A percentile compares a stretch with the other conserved stretches of the same genome.
Conservation (phyloP, 2,329 filamentous ascomycete genomes). For the Aphanocladium album region DNA sequence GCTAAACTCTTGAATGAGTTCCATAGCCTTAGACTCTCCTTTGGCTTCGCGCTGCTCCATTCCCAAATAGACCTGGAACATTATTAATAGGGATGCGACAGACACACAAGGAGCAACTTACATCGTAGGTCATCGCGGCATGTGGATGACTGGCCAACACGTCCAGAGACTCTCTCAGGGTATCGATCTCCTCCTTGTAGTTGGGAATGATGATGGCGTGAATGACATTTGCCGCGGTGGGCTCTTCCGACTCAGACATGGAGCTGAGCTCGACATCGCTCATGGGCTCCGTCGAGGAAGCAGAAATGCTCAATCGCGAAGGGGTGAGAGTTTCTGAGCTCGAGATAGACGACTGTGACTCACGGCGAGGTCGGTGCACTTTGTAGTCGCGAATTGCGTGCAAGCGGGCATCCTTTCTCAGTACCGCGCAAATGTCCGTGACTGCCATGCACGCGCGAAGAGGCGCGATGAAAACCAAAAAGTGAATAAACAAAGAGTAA, state of each 20-base stretch:
- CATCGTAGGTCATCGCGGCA: conserved; percentile 62
- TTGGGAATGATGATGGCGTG: conserved; percentile 68
- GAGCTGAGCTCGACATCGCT: conserved; percentile 44
- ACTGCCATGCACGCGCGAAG: conserved; percentile 58
- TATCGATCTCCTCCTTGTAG: conserved; percentile 69
- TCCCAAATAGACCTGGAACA: conserved; percentile 58
- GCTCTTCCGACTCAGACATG: conserved; percentile 39
- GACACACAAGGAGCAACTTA: no score
- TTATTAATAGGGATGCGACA: background rate
- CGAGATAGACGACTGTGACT: conserved; percentile 50
- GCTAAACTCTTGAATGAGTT: conserved; percentile 57
- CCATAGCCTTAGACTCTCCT: conserved; percentile 56
- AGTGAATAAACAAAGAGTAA: conserved; percentile 61
- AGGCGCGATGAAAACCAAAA: conserved; percentile 59
- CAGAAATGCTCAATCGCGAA: conserved; percentile 39
- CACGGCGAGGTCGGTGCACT: conserved; percentile 48
- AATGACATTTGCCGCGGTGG: conserved; percentile 42
- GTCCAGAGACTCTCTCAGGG: conserved; percentile 61
- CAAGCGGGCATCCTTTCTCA: conserved; percentile 42
- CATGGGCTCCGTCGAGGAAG: conserved; percentile 46
- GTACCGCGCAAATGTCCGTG: conserved; percentile 48
- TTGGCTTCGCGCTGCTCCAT: conserved; percentile 66
- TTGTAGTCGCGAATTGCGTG: conserved; percentile 41
- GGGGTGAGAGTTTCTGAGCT: conserved; percentile 50
- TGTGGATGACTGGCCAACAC: conserved; percentile 63